Conservation (phyloP, 2,329 filamentous ascomycete genomes). For the Tolypocladium tropicale region DNA sequence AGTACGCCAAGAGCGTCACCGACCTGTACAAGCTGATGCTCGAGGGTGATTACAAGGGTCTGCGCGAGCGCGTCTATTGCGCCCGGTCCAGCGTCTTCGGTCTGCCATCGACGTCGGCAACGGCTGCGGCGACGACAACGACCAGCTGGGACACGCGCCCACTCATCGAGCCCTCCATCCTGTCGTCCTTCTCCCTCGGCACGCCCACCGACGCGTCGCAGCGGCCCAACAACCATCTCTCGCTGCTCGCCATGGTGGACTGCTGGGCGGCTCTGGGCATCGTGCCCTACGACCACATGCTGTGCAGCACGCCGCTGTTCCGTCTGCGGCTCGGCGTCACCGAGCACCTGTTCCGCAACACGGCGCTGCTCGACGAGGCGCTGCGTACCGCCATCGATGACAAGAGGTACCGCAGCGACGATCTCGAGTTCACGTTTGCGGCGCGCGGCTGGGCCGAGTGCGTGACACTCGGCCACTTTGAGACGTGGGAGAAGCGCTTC, state of each 20-base stretch:
- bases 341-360: conserved; percentile 86
- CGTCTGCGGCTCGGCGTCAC: conserved; percentile 95
- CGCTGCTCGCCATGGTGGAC: conserved; percentile 91
- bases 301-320: conserved; percentile 95
- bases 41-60: conserved; percentile 65
- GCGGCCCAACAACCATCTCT: conserved; percentile 87
- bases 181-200: conserved; percentile 82
- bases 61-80: conserved; percentile 57
- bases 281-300: conserved; percentile 98
- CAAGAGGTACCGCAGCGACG: conserved; percentile 85
- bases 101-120: conserved; percentile 38
- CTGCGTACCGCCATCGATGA: conserved; percentile 82
- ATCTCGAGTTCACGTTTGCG: conserved; percentile 95
- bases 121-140: conserved; percentile 22
- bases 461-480: conserved; percentile 83
- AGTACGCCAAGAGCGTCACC: conserved; percentile 88
- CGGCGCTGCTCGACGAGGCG: conserved; percentile 69
- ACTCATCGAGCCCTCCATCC: conserved; percentile 69
- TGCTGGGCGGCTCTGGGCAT: conserved; percentile 94
- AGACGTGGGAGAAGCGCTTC: conserved; percentile 86
- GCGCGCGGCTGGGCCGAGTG: conserved; percentile 93
- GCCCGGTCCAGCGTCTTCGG: conserved; percentile 67
- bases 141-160: conserved; percentile 46
- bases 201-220: conserved; percentile 45
- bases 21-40: conserved; percentile 97